Evolutionary conservation across 1,284 basidiomycete species (phyloP), one percentile per base, ranked within the genome.

Genomic region (Rhodotorula mucilaginosa): DNA sequence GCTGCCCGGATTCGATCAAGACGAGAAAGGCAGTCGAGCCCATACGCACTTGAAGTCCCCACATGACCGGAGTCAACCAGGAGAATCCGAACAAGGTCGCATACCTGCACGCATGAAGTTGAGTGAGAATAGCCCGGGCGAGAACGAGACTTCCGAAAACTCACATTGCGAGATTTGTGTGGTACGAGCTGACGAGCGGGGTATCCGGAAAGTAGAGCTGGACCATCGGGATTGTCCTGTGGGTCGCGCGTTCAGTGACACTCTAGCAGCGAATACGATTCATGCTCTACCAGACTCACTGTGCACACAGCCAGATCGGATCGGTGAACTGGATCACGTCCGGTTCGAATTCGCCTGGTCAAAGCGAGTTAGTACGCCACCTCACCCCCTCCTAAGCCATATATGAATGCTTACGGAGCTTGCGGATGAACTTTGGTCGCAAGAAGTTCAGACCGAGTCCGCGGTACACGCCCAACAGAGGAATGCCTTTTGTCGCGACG

Each of bases 401-500:
- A 10, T 4, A 54, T 23, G n/a, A 21, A 23, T 19, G 6, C 69
- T 26, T 39, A 68, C 79, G 77, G 34, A 82, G 68, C 23, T 83
- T 80, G n/a, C 81, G 79, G 65, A 86, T 78, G 76, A 87, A 86
- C 57, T 83, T 82, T 2, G 85, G 85, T 1, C 85, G 83, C 61
- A 86, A 81, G 74, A 87, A 87, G 79, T 87, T 87, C 76, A 87
- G 82, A 79, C 85, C 86, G 60, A 79, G 81, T 5, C 68, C 77
- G 34, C 71, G 86, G 58, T 76, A 74, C 5, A 76, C 86, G 57
- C 86, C 80, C 49, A 86, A 78, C 5, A 87, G 80, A 0, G 86
- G 86, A 10, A 87, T 80, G 21, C 86, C 85, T n/a, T 83, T 80
- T 0, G 86, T 86, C 13, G 85, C 85, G 10, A 86, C 84, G 0